Percentiles rank a stretch among this genome's conserved stretches.
Evolutionary conservation across 192 early-diverging fungal genomes (phyloP).

Genomic region (Mortierella hygrophila): DNA sequence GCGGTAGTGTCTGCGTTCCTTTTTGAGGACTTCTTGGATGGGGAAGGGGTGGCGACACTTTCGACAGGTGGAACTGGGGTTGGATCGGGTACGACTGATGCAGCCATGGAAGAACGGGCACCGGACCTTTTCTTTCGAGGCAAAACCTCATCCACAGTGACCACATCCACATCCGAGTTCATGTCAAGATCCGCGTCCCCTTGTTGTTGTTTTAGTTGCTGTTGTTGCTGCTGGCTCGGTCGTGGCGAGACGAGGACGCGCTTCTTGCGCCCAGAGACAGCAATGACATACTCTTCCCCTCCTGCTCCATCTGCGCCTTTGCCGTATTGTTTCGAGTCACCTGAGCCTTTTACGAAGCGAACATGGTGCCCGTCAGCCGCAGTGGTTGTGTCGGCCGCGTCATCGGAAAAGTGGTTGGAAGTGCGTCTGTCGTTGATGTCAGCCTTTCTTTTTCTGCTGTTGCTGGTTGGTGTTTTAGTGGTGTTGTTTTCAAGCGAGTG

Average conservation of each 20-base stretch:
- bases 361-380: neutral
- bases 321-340: neutral
- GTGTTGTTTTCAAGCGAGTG: neutral
- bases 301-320: conserved; percentile 3
- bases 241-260: conserved; percentile 14
- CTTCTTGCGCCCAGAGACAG: conserved; percentile 26
- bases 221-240: neutral
- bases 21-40: neutral
- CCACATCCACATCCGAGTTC: conserved; percentile 2
- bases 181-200: neutral
- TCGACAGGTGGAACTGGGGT: neutral
- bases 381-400: neutral
- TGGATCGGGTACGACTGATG: neutral
- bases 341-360: neutral
- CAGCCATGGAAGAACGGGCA: neutral
- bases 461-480: conserved; percentile 3
- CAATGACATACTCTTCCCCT: conserved; percentile 10
- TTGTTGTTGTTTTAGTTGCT: neutral
- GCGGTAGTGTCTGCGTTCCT: neutral
- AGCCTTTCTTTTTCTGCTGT: conserved; percentile 15
- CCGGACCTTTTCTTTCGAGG: neutral
- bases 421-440: conserved; percentile 2
- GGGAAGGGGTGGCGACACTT: neutral
- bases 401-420: neutral
- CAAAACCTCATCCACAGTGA: neutral